Evolutionary conservation across 1,139 yeast genomes (phyloP).

Genomic region (Barnettozyma hawaiiensis): DNA sequence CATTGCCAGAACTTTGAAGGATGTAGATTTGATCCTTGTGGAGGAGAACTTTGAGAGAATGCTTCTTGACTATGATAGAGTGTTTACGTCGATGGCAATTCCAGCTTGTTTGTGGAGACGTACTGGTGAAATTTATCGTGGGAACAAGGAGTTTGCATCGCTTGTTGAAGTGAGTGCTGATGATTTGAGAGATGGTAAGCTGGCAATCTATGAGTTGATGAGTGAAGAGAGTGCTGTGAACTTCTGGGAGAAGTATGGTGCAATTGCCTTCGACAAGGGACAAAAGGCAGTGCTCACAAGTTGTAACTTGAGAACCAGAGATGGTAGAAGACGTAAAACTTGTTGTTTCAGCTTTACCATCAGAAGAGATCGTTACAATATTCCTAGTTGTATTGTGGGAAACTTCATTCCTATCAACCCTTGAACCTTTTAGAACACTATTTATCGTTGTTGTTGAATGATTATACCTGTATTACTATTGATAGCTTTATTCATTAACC

Average conservation of each 20-base stretch:
- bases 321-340: conserved; percentile 73
- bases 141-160: conserved; percentile 94
- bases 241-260: conserved; percentile 97
- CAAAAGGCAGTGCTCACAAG: conserved; percentile 94
- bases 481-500: too few species aligned
- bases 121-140: conserved; percentile 93
- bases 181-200: conserved; percentile 84
- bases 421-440: conserved; percentile 8
- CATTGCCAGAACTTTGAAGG: conserved; percentile 84
- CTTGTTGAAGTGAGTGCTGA: conserved; percentile 90
- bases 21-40: conserved; percentile 85
- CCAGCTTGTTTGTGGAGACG: conserved; percentile 98
- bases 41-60: conserved; percentile 94
- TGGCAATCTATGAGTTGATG: conserved; percentile 92
- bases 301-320: conserved; percentile 79
- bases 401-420: conserved; percentile 76
- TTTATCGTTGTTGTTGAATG: too few species aligned
- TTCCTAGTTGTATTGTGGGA: conserved; percentile 95
- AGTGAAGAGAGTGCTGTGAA: conserved; percentile 97
- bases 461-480: not conserved
- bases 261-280: conserved; percentile 92
- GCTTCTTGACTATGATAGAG: conserved; percentile 90
- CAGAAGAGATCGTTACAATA: conserved; percentile 85
- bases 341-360: conserved; percentile 96
- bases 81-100: conserved; percentile 94